phyloP scores from a whole-genome alignment of 2,329 filamentous ascomycete species.

The Cephalotrichum gorgonifer region DNA sequence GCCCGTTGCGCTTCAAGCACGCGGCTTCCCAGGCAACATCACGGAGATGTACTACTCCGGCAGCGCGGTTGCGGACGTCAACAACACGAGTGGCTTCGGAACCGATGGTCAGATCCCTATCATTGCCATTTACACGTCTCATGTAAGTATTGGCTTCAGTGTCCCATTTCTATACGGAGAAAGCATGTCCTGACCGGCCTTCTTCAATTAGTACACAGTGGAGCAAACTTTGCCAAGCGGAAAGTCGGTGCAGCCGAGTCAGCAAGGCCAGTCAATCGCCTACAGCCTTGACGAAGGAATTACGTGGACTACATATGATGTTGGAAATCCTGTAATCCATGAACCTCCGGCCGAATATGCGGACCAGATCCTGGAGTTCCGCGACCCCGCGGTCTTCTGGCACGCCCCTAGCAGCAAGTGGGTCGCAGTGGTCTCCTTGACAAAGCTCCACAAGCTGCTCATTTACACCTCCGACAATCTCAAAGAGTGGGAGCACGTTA shows the following conservation, averaged over 20 bases:
- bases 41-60: constrained; percentile 6
- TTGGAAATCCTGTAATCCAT: constrained; percentile 2
- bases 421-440: constrained; percentile 1
- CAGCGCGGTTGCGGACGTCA: constrained; percentile 1
- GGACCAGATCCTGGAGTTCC: constrained; percentile 1
- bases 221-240: constrained; percentile 3
- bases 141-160: not conserved
- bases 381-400: constrained; percentile 5
- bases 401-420: constrained; percentile 1
- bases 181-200: not conserved
- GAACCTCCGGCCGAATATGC: not conserved
- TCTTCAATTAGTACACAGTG: not conserved
- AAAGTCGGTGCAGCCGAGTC: not conserved
- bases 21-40: constrained; percentile 2
- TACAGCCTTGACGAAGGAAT: constrained; percentile 3
- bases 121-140: constrained; percentile 3
- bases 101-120: not conserved
- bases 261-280: constrained; percentile 4
- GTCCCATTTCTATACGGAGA: not conserved
- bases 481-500: constrained; percentile 1
- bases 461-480: constrained; percentile 6
- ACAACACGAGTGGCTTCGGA: constrained; percentile 5
- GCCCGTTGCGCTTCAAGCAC: not conserved
- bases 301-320: constrained; percentile 6
- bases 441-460: constrained; percentile 2